Evolutionary conservation across 345 rosid species (phyloP).

Genomic region (Carallia brachiata): DNA sequence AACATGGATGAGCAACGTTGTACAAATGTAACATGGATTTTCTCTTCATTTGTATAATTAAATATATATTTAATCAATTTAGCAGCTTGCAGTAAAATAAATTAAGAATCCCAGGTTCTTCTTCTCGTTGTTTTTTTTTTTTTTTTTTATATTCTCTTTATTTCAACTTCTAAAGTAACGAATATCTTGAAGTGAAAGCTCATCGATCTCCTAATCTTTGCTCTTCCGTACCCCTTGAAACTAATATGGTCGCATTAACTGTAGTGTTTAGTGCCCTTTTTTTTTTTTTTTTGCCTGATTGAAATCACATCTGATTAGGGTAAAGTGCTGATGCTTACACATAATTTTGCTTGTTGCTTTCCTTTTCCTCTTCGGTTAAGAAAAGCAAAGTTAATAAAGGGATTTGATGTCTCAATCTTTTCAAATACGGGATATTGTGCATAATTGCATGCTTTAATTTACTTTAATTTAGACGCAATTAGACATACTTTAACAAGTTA

Average conservation of each 20-base stretch:
- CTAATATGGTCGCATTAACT: slow-evolving; percentile 2
- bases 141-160: too few relatives aligned
- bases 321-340: slow-evolving; percentile 12
- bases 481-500: too few relatives aligned
- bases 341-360: too few relatives aligned
- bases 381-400: slow-evolving; percentile 12
- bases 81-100: slow-evolving; percentile 5
- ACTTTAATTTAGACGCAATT: neutral
- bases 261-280: neutral
- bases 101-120: neutral
- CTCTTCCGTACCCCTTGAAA: slow-evolving; percentile 8
- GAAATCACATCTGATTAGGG: slow-evolving; percentile 15
- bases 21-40: too few relatives aligned
- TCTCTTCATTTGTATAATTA: neutral
- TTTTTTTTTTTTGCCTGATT: neutral
- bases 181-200: slow-evolving; percentile 26
- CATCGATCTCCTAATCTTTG: slow-evolving; percentile 13
- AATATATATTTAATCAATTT: slow-evolving; percentile 4
- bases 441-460: slow-evolving; percentile 14
- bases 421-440: slow-evolving; percentile 6
- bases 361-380: neutral
- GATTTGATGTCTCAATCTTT: slow-evolving; percentile 25
- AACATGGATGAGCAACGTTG: too few relatives aligned
- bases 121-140: neutral
- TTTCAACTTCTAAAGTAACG: slow-evolving; percentile 8